A percentile compares a stretch with the other conserved stretches of the same genome.
Conservation (phyloP, 192 early-diverging fungal species). For the Allomyces javanicus region DNA sequence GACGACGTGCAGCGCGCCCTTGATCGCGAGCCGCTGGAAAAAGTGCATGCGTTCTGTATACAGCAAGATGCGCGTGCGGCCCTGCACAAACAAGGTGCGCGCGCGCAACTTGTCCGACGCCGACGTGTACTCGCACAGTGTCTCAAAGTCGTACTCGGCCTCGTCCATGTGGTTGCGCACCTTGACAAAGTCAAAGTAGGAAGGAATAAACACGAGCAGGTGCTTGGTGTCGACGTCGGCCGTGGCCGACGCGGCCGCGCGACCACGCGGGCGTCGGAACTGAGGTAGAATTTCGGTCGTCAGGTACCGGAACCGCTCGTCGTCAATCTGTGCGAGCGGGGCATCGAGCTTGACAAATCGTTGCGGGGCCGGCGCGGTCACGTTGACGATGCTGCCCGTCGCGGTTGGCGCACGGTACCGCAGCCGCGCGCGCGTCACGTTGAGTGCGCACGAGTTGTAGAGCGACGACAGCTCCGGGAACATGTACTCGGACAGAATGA, state of each 20-base stretch:
- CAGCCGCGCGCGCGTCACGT: constrained; percentile 17
- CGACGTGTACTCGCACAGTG: constrained; percentile 84
- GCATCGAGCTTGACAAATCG: background rate
- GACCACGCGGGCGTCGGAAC: constrained; percentile 8
- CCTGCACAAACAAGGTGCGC: constrained; percentile 58
- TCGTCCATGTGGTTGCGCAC: constrained; percentile 72
- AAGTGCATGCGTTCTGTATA: constrained; percentile 95
- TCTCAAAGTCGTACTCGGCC: constrained; percentile 47
- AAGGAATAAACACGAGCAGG: constrained; percentile 61
- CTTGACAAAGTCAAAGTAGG: constrained; percentile 93
- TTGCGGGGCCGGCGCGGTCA: background rate
- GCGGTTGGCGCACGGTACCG: background rate
- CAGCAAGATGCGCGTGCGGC: constrained; percentile 53
- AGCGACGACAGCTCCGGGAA: constrained; percentile 83
- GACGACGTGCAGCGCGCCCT: constrained; percentile 61
- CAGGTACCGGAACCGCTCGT: constrained; percentile 72
- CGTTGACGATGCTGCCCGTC: background rate
- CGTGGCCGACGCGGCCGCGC: constrained; percentile 17
- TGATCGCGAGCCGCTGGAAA: constrained; percentile 67
- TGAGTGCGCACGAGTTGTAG: constrained; percentile 44
- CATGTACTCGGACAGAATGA: constrained; percentile 59
- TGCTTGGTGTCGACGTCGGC: constrained; percentile 1
- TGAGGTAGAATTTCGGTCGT: constrained; percentile 34
- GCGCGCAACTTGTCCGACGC: constrained; percentile 52
- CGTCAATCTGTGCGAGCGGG: constrained; percentile 35